Conservation (phyloP, 805 yeast genomes). For the Lipomyces anomalus region DNA sequence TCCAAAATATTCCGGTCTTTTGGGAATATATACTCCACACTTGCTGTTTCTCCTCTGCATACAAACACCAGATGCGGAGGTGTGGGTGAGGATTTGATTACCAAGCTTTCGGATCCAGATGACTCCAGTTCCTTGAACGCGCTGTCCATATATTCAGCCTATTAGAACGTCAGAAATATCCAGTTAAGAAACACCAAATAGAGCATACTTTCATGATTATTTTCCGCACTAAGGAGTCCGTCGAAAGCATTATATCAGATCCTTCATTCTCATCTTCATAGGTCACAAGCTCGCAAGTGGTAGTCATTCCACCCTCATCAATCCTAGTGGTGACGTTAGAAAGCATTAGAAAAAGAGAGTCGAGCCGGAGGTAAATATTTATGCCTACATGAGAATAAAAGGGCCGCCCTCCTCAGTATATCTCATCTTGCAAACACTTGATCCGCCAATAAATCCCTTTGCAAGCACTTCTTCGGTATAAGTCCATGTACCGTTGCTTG, state of each 20-base stretch:
- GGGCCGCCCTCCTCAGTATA: slow-evolving; percentile 11
- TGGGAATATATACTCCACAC: slow-evolving; percentile 10
- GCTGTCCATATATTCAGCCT: slow-evolving; percentile 10
- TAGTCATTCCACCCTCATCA: slow-evolving; percentile 21
- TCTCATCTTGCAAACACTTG: slow-evolving; percentile 19
- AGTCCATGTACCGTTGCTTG: no score
- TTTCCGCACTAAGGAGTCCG: slow-evolving; percentile 8
- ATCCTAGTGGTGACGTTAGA: slow-evolving; percentile 6
- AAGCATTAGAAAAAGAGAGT: background rate
- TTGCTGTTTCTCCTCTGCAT: slow-evolving; percentile 13
- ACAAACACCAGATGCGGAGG: background rate
- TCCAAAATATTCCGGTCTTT: slow-evolving; percentile 13
- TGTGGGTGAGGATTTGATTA: slow-evolving; percentile 2
- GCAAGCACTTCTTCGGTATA: background rate
- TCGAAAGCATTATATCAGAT: slow-evolving; percentile 8
- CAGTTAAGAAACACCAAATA: no score
- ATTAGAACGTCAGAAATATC: no score
- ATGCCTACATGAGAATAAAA: slow-evolving; percentile 19
- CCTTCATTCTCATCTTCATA: slow-evolving; percentile 13
- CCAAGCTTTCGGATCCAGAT: slow-evolving; percentile 12
- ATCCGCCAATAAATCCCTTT: slow-evolving; percentile 3
- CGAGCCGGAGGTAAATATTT: background rate
- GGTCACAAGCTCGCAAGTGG: slow-evolving; percentile 25
- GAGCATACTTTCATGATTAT: slow-evolving; percentile 17
- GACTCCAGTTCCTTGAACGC: slow-evolving; percentile 20